Base-by-base conservation (phyloP, 139 green algal species). In the Trebouxia sp. region DNA sequence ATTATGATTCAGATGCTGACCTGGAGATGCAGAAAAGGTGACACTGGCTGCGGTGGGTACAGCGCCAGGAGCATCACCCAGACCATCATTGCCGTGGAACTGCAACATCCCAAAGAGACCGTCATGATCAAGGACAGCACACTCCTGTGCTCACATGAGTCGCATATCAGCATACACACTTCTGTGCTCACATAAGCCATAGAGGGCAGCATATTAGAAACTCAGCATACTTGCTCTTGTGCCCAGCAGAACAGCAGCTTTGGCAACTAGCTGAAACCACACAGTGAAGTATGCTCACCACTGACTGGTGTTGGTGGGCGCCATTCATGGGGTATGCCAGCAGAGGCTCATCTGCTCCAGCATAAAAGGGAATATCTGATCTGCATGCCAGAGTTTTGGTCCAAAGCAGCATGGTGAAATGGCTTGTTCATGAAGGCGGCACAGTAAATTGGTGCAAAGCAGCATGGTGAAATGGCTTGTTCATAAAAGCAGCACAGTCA, bases 291-390 rank as follows among this genome's bases (percentile, higher is more conserved):
- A 17, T 6, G n/a, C 69, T 41, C 10, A 56, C 69, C 43, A 53
- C 53, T 37, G 76, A 58, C 38, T 53, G 76, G 47, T 58, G 76
- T 38, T 76, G 55, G 45, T 65, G 70, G 22, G 77, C 39, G 11
- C 41, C 77, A 58, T 82, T 42, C 24, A 82, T 82, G 41, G 56
- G n/a, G 10, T 76, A 14, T 48, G 55, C 77, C 17, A 82, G 77
- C 77, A 82, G 42, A n/a, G 77, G 77, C 58, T 82, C 77, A 75
- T 82, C 77, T 32, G 56, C 58, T 69, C 77, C 77, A 39, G 65
- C 55, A 45, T 82, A 82, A 0, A 76, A 53, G n/a, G 77, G 77
- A 17, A 82, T 69, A 20, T 82, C 77, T 45, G 45, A n/a, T 47
- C 74, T 79, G 47, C 47, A 55, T 15, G 55, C 1, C 1, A 45